These are phyloP conservation scores for Venturia oleaginea DNA, from an alignment of 2,329 filamentous ascomycete species.

Conservation along the genomic window DNA sequence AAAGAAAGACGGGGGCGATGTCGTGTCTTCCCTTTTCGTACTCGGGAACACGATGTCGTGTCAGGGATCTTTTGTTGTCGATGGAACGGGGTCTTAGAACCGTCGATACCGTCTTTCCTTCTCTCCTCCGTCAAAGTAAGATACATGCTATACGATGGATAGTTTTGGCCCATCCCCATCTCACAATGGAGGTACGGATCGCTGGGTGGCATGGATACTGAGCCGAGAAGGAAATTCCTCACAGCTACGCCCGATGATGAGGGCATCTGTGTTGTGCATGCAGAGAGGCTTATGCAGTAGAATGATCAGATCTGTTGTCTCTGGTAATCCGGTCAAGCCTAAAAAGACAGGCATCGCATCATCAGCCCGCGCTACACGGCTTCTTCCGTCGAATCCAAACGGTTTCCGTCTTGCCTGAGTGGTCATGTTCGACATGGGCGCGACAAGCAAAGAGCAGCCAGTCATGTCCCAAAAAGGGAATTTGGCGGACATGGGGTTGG, in stretches of 20 bases:
- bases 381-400: not conserved
- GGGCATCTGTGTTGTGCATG: not conserved
- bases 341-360: not conserved
- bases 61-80: not conserved
- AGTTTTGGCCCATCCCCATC: too few relatives aligned
- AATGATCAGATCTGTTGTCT: not conserved
- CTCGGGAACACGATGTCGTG: not conserved
- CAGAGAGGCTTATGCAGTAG: not conserved
- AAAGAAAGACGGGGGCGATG: not conserved
- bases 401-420: not conserved
- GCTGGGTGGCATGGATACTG: too few relatives aligned
- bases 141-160: too few relatives aligned
- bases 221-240: not conserved
- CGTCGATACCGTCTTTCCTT: not conserved
- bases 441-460: not conserved
- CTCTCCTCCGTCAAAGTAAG: not conserved
- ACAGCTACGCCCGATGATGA: not conserved
- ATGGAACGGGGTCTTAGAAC: not conserved
- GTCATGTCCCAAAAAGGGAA: not conserved
- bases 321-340: conserved; percentile 1
- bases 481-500: not conserved
- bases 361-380: not conserved
- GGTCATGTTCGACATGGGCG: not conserved
- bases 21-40: not conserved
- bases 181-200: too few relatives aligned